Conservation (phyloP, 257 asterid genomes). For the Nemophila menziesii region DNA sequence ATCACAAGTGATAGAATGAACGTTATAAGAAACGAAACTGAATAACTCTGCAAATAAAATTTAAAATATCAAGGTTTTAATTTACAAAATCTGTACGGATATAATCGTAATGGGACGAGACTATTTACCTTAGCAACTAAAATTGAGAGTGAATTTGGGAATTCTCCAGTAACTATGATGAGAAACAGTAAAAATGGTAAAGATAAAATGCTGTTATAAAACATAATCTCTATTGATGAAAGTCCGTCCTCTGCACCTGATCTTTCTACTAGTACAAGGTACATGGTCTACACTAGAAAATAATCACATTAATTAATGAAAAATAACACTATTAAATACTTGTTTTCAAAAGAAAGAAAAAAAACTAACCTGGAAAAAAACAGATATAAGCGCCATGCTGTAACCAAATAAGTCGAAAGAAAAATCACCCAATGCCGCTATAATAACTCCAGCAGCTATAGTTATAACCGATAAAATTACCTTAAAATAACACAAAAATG, state of each 20-base stretch:
- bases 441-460: constrained; percentile 84
- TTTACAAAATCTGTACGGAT: no score
- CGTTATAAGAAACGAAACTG: constrained; percentile 43
- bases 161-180: constrained; percentile 82
- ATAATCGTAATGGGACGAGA: constrained; percentile 7
- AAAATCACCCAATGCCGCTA: constrained; percentile 97
- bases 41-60: constrained; percentile 45
- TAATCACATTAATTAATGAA: neutral
- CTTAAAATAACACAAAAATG: constrained; percentile 29
- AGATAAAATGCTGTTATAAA: constrained; percentile 75
- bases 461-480: constrained; percentile 78
- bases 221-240: constrained; percentile 85
- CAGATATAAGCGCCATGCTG: constrained; percentile 80
- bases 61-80: no score
- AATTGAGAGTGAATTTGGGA: constrained; percentile 59
- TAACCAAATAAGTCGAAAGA: constrained; percentile 89
- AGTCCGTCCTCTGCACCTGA: constrained; percentile 98
- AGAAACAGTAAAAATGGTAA: constrained; percentile 80
- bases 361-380: constrained; percentile 75
- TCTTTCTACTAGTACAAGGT: constrained; percentile 90
- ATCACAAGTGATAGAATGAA: constrained; percentile 82
- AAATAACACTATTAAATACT: neutral
- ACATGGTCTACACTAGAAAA: constrained; percentile 77
- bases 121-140: constrained; percentile 64
- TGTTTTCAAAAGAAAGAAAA: constrained; percentile 5